Evolutionary conservation across 2,329 filamentous ascomycete species (phyloP).

Genomic region (Cladophialophora exuberans): DNA sequence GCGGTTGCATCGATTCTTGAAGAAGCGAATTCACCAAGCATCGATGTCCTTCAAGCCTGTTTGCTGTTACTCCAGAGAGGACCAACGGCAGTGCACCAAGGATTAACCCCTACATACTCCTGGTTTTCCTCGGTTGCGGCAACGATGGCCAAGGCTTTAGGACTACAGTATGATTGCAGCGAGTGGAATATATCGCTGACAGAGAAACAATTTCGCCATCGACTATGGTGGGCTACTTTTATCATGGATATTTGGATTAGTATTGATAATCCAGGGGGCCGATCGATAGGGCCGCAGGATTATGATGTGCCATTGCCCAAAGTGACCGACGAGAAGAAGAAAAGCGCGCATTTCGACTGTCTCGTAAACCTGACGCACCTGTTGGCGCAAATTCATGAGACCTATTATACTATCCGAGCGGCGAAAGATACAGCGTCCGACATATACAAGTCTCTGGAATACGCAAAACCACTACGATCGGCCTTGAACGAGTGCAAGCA

Average conservation of each 20-base stretch:
- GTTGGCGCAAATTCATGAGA: constrained; percentile 11
- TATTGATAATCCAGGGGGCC: constrained; percentile 19
- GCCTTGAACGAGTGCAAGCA: constrained; percentile 18
- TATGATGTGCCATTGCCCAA: constrained; percentile 14
- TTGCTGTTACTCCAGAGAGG: constrained; percentile 49
- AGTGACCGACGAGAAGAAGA: not conserved
- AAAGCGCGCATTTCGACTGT: constrained; percentile 6
- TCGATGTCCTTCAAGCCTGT: constrained; percentile 59
- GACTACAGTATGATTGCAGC: constrained; percentile 49
- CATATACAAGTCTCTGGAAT: constrained; percentile 18
- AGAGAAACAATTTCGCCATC: constrained; percentile 45
- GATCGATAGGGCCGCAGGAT: constrained; percentile 10
- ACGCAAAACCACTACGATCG: constrained; percentile 15
- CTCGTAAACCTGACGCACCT: constrained; percentile 8
- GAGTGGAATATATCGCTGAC: constrained; percentile 47
- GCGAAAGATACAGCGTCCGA: constrained; percentile 6
- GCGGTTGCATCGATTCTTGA: constrained; percentile 17
- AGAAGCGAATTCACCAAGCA: constrained; percentile 41
- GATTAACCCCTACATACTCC: constrained; percentile 44
- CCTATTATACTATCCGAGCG: constrained; percentile 17
- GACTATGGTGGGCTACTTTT: constrained; percentile 53
- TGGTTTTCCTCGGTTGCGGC: constrained; percentile 58
- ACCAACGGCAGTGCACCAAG: constrained; percentile 38
- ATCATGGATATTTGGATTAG: constrained; percentile 49
- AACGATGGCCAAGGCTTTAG: constrained; percentile 57